Base-by-base conservation (phyloP, 805 yeast genomes). In the Tetrapisispora phaffii region DNA sequence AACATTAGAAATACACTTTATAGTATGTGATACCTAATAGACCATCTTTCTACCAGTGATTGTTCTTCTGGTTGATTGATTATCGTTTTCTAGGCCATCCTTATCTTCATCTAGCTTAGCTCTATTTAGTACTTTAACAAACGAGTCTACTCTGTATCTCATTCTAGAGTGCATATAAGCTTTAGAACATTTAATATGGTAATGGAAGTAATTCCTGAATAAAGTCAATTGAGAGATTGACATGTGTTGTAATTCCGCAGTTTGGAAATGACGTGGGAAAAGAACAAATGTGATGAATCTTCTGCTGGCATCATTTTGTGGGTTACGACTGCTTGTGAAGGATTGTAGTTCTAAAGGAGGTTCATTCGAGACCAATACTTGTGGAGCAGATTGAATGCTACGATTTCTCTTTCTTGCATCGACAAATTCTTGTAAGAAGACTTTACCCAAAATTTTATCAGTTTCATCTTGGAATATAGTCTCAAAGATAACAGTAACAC, bases 81-180 rank as follows among this genome's bases (percentile, higher is more conserved):
- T 44, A 8, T 39, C 44, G 7, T 34, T 45, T 35, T 47, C 47
- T 15, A 32, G 41, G 7, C 40, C 46, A 16, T 48, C 48, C 47
- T 83, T 93, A 17, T 79, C 83, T 47, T 79, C 84, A 58, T 93
- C 99, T 23, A 96, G 90, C 68, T 89, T 88, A 26, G 98, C 98
- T 61, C 99, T 77, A 71, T 93, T 93, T 68, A 93, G 79, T 28
- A 93, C 90, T 73, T 93, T 93, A 62, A 89, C 77, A 71, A 89
- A 93, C 58, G 94, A 93, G 55, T 84, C 81, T 21, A 93, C 97
- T 59, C 98, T 78, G 68, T 74, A 86, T 67, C 99, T 80, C 99
- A 93, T 93, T 73, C 99, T 82, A 42, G 96, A 87, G 67, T 93
- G 99, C 82, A 93, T 80, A 69, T 85, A 93, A 31, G 98, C 97